Conservation (phyloP, 192 early-diverging fungal genomes). For the Backusella macrospora region DNA sequence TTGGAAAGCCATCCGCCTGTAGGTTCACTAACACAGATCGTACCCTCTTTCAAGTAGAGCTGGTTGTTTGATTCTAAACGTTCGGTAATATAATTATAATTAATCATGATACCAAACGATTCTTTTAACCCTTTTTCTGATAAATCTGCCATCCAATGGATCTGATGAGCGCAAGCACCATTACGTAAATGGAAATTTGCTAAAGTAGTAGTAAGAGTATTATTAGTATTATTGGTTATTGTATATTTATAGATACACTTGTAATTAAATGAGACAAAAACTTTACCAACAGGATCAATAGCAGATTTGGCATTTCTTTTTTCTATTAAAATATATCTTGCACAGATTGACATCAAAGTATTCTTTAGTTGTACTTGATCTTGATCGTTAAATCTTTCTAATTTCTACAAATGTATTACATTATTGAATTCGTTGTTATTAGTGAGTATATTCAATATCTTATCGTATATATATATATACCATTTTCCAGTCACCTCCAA, state of each 20-base stretch:
- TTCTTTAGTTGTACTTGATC: slow-evolving; percentile 49
- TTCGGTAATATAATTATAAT: slow-evolving; percentile 84
- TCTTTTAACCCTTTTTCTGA: slow-evolving; percentile 80
- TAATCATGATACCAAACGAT: slow-evolving; percentile 93
- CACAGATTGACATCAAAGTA: slow-evolving; percentile 63
- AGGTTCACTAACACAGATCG: slow-evolving; percentile 51
- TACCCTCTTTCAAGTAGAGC: slow-evolving; percentile 65
- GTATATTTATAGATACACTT: neutral
- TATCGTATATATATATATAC: neutral
- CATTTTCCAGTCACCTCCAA: neutral
- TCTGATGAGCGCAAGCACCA: slow-evolving; percentile 83
- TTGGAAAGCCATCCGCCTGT: slow-evolving; percentile 13
- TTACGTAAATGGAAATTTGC: slow-evolving; percentile 97
- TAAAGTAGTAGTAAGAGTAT: neutral
- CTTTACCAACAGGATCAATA: slow-evolving; percentile 81
- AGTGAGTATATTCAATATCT: neutral
- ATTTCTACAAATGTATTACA: neutral
- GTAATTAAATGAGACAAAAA: neutral
- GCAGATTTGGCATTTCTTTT: slow-evolving; percentile 63
- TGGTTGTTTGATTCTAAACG: slow-evolving; percentile 84
- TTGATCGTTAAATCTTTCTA: slow-evolving; percentile 12
- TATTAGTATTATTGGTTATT: neutral
- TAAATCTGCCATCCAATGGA: slow-evolving; percentile 90
- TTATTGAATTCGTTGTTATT: too few species aligned
- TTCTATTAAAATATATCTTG: slow-evolving; percentile 61